Evolutionary conservation across 1,284 basidiomycete genomes (phyloP), one percentile per base, ranked within the genome.

Genomic region (Ganoderma sp.): DNA sequence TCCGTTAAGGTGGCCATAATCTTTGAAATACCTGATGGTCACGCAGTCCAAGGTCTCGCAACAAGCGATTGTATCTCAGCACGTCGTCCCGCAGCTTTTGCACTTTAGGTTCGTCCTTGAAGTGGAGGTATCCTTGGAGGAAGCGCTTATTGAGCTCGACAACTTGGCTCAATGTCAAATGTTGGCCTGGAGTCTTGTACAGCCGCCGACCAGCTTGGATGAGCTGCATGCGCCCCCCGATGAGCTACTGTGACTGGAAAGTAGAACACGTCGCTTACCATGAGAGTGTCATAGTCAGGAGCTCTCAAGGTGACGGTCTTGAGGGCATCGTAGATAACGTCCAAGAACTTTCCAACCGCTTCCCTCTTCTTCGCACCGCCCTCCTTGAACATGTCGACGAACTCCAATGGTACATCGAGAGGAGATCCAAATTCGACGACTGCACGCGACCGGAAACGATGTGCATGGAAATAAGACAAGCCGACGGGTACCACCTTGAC

Each of bases 371-470:
- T 88, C 39, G 85, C 81, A 8, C 97, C 97, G 22, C 98, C 98
- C 74, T 91, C 84, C 76, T 95, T 95, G 82, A 97, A 99, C 86
- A 94, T 91, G 50, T 92, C 88, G 6, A 99, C 91, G 56, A 95
- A 85, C 69, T 97, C 94, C 10, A 81, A 78, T 25, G 97, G 96
- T 37, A 99, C 95, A 74, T 96, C 92, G 73, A 99, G 85, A 14
- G 97, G 95, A 3, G 89, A 84, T 14, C 98, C 98, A 78, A 99
- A 99, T 79, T 99, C 98, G 68, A 99, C 92, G 28, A 99, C 98
- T 10, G 95, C 97, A 67, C 97, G 88, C 19, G 95, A 97, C 61
- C 97, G 91, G 84, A 98, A 99, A 70, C 92, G 90, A 81, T 98
- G 93, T 0, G 97, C 90, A 81, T 98, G 96, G 81, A 99, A 99